Percentiles rank a stretch among this genome's conserved stretches.
phyloP scores from a whole-genome alignment of 371 early-diverging fungal species.

The Apophysomyces elegans region DNA sequence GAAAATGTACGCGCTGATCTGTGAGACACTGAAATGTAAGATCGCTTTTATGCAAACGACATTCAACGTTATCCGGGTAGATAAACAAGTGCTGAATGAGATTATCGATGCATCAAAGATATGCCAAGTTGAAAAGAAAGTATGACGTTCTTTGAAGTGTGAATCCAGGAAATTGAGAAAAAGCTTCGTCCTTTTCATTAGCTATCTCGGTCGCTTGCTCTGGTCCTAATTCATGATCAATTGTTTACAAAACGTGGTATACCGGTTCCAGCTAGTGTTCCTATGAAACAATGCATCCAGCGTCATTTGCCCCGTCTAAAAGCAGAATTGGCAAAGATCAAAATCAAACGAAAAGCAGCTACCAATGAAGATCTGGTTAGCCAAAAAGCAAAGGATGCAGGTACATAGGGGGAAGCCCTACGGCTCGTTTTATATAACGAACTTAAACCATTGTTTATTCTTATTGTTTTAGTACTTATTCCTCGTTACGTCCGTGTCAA shows the following conservation, averaged over 20 bases:
- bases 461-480: constrained; percentile 25
- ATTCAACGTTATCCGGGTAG: constrained; percentile 27
- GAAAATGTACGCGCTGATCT: constrained; percentile 87
- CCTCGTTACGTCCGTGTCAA: constrained; percentile 84
- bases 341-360: constrained; percentile 65
- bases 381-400: constrained; percentile 52
- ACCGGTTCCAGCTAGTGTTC: constrained; percentile 60
- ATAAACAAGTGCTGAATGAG: constrained; percentile 54
- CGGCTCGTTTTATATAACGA: not conserved
- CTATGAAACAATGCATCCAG: constrained; percentile 67
- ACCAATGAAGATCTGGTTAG: constrained; percentile 77
- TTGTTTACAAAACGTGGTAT: constrained; percentile 79
- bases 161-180: not conserved
- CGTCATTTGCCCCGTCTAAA: constrained; percentile 72
- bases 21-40: constrained; percentile 92
- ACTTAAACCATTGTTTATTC: not conserved
- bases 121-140: constrained; percentile 58
- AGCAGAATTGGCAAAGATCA: constrained; percentile 77
- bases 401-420: constrained; percentile 20
- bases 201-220: constrained; percentile 48
- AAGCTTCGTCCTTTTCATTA: not conserved
- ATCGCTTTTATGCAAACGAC: not conserved
- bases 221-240: constrained; percentile 83
- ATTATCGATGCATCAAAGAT: constrained; percentile 61
- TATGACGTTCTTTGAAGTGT: constrained; percentile 16